phyloP scores from a whole-genome alignment of 2,329 filamentous ascomycete genomes.

The Ophiobolus disseminans region DNA sequence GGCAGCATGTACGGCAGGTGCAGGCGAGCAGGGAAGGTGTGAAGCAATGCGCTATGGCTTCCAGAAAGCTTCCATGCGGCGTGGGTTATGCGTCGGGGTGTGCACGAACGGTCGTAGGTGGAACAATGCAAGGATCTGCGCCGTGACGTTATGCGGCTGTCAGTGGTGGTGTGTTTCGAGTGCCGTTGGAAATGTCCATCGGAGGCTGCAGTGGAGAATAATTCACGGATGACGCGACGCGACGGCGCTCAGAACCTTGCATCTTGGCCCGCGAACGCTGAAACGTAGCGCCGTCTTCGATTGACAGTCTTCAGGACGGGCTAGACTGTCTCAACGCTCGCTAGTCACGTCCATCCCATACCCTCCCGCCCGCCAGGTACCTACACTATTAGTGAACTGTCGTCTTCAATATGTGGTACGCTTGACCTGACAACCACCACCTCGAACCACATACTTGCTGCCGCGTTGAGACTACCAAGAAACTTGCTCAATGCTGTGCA shows the following conservation, averaged over 20 bases:
- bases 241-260: slow-evolving; percentile 9
- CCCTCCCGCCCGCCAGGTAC: slow-evolving; percentile 1
- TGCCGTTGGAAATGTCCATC: slow-evolving; percentile 10
- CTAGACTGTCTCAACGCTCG: slow-evolving; percentile 7
- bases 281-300: slow-evolving; percentile 37
- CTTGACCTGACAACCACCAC: no score
- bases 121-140: slow-evolving; percentile 9
- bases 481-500: no score
- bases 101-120: slow-evolving; percentile 9
- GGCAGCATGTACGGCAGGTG: slow-evolving; percentile 26
- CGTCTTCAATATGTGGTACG: not conserved
- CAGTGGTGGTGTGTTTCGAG: slow-evolving; percentile 33
- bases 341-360: slow-evolving; percentile 10
- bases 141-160: slow-evolving; percentile 18
- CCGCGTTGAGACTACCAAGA: no score
- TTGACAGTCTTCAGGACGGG: slow-evolving; percentile 27
- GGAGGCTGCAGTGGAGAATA: slow-evolving; percentile 4
- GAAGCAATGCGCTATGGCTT: slow-evolving; percentile 13
- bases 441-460: no score
- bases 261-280: slow-evolving; percentile 15
- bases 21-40: slow-evolving; percentile 25
- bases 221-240: slow-evolving; percentile 24
- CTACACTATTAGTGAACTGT: not conserved
- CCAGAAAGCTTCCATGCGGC: slow-evolving; percentile 7
- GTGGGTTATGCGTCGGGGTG: slow-evolving; percentile 23